Base-by-base conservation (phyloP, 305 asterid species). In the Rubia occidens region DNA sequence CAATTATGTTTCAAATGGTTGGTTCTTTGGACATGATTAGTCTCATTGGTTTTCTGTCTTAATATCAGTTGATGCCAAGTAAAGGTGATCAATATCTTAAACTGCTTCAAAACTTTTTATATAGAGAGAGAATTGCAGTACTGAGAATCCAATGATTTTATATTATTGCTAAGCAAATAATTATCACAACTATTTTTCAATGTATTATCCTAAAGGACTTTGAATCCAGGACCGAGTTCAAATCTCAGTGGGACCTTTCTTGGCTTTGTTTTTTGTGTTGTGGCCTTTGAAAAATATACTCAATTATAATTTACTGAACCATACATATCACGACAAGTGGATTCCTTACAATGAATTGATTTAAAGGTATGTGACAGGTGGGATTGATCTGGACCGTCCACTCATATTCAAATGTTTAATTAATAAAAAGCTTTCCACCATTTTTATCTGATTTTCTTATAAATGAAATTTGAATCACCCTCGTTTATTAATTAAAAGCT, bases 291-390 rank as follows among this genome's bases (percentile, higher is more conserved):
- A 32, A 3, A 32, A 1, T 3, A 32, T 32, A 32, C 37, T 32
- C 37, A 32, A 1, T 32, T 32, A 32, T 32, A 32, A 32, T 32
- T 32, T 32, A 14, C n/a, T 17, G 8, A n/a, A 6, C 2, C 58
- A 17, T 6, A 0, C 58, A 51, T 51, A 51, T 51, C 58, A 51
- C 3, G 53, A 45, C 53, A 45, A 45, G 21, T 84, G 80, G 84
- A 75, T 81, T 49, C 3, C 56, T 49, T 49, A 2, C 56, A 49
- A 49, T 49, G 56, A 49, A 49, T 15, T 49, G 1, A 49, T 49
- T 20, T 20, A 49, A 49, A 45, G 3, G 13, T 45, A 5, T 42
- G 8, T 45, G 51, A 11, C 51, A 51, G n/a, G 24, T n/a, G 20
- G 20, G 20, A 51, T 17, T 51, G 58, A 20, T 51, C 21, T 17